Evolutionary conservation across 2,329 filamentous ascomycete species (phyloP), one percentile per base, ranked within the genome.

Genomic region (Sporothrix sp.): DNA sequence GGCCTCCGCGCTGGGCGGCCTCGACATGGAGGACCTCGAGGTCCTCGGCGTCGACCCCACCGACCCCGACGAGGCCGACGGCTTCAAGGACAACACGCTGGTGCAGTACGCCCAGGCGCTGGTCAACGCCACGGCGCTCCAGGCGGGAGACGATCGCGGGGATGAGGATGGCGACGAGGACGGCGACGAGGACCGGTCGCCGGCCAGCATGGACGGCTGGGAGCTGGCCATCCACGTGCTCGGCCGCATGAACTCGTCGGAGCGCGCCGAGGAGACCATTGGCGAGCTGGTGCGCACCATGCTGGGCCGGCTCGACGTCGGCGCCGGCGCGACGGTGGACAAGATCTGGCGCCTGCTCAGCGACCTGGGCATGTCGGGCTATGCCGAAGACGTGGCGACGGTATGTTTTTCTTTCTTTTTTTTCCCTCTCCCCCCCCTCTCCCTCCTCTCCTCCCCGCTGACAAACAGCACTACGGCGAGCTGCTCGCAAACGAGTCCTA

Each of bases 391-490:
- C 59, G 85, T 88, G 40, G 87, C 88, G 54, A 85, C 94, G 75
- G 88, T 94, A 73, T 62, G 79, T 68, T 51, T 30, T 16, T 36
- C n/a, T n/a, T 28, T 21, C 25, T 16, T 48, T 20, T 48, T 6
- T 25, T 38, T 30, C 28, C 27, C n/a, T 27, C 28, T 23, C 2
- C 30, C 25, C 2, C 6, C 2, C 21, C 5, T 6, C 8, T 14
- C n/a, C n/a, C n/a, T n/a, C n/a, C n/a, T n/a, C n/a, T n/a, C n/a
- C n/a, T n/a, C n/a, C n/a, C n/a, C n/a, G n/a, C n/a, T n/a, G n/a
- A n/a, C n/a, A n/a, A n/a, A n/a, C 38, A 95, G 87, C 82, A 84
- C 57, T 96, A 88, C 63, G 91, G 89, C 52, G 84, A 95, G 57
- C 75, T 82, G 43, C 74, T 95, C 35, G 79, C 82, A 10, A 75